Conservation (phyloP, 352 stramenopile genomes). For the Globisporangium yorkense region DNA sequence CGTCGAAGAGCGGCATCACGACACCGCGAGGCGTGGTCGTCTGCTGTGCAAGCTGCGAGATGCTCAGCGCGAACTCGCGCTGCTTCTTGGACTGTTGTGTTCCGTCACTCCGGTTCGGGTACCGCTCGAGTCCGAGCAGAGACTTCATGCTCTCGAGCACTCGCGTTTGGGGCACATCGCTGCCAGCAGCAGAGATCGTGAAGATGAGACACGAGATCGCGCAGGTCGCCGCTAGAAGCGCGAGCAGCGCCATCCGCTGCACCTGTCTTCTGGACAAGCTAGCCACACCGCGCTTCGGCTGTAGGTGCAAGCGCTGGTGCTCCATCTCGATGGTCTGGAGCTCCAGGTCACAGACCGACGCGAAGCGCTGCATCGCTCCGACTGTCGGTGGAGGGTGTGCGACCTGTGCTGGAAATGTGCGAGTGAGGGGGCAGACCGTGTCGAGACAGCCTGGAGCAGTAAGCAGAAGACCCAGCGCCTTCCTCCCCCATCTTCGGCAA, state of each 20-base stretch:
- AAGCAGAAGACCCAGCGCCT: background rate
- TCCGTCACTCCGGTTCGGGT: background rate
- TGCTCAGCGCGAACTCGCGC: constrained; percentile 12
- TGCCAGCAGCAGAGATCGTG: constrained; percentile 4
- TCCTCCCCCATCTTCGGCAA: background rate
- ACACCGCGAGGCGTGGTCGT: constrained; percentile 35
- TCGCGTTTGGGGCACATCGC: background rate
- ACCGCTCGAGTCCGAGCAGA: constrained; percentile 1
- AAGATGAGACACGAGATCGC: constrained; percentile 8
- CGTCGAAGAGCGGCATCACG: constrained; percentile 59
- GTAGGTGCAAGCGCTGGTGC: background rate
- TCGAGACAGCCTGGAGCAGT: too few relatives aligned
- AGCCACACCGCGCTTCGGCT: constrained; percentile 1
- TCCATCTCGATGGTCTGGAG: constrained; percentile 3
- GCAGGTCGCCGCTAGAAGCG: constrained; percentile 1
- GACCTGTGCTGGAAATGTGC: background rate
- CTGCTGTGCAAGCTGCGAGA: constrained; percentile 16
- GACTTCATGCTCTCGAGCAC: constrained; percentile 9
- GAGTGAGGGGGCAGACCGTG: background rate
- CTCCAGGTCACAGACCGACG: constrained; percentile 12
- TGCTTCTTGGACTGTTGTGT: constrained; percentile 2
- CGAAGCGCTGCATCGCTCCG: constrained; percentile 7
- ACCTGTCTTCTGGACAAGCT: background rate
- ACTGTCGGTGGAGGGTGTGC: background rate
- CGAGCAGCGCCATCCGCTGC: constrained; percentile 7